These are phyloP conservation scores for Podospora didyma DNA, from an alignment of 495 filamentous ascomycete genomes.

Conservation along the genomic window DNA sequence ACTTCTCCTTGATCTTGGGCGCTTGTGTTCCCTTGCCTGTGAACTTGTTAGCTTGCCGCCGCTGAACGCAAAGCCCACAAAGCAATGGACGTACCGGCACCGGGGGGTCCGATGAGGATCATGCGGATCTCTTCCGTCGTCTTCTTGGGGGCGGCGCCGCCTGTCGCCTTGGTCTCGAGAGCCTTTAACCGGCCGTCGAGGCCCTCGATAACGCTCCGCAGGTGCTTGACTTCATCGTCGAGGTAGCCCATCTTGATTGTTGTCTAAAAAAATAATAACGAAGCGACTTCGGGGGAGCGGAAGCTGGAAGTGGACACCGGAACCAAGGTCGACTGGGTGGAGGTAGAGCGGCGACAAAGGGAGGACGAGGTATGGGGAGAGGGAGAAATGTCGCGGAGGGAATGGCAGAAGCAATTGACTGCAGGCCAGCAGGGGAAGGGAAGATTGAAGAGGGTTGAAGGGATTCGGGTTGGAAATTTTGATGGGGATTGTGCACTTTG, in stretches of 20 bases:
- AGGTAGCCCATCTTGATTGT: conserved; percentile 77
- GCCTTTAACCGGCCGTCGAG: conserved; percentile 80
- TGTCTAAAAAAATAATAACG: not conserved
- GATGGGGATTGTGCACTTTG: conserved; percentile 14
- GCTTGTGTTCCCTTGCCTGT: conserved; percentile 98
- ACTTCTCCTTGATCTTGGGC: conserved; percentile 95
- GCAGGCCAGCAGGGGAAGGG: conserved; percentile 5
- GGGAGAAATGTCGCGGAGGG: conserved; percentile 12
- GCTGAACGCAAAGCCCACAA: not conserved
- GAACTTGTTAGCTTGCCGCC: conserved; percentile 13
- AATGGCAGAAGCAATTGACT: conserved; percentile 24
- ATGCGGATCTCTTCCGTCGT: conserved; percentile 72
- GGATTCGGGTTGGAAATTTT: conserved; percentile 21
- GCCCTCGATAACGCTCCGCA: conserved; percentile 73
- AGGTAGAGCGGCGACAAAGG: conserved; percentile 6
- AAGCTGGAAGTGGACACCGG: conserved; percentile 11
- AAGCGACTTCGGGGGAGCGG: conserved; percentile 24
- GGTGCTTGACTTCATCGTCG: conserved; percentile 70
- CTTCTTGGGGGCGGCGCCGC: conserved; percentile 37
- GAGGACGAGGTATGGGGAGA: conserved; percentile 9
- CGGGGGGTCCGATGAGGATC: conserved; percentile 96
- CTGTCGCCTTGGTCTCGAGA: conserved; percentile 60
- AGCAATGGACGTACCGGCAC: conserved; percentile 68
- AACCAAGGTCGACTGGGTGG: conserved; percentile 25
- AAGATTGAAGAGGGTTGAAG: conserved; percentile 4